Evolutionary conservation across 495 filamentous ascomycete genomes (phyloP).

Genomic region (Trichocladium uniseriatum): DNA sequence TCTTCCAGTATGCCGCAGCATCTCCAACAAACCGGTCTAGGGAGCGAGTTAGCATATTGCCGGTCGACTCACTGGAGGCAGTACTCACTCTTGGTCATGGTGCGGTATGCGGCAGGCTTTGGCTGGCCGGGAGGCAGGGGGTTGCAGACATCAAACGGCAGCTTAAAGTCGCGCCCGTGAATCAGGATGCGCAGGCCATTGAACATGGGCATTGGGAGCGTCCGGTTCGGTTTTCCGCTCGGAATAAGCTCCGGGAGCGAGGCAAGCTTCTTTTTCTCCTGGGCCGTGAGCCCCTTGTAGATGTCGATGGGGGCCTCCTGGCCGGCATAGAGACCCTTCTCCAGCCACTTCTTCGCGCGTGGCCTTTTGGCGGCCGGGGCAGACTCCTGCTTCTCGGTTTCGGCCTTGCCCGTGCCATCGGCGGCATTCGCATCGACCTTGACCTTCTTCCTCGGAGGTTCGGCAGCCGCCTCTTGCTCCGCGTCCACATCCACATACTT

Average conservation of each 20-base stretch:
- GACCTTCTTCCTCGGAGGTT: conserved; percentile 34
- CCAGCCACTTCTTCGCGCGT: conserved; percentile 62
- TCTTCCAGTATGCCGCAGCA: conserved; percentile 76
- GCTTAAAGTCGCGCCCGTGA: conserved; percentile 65
- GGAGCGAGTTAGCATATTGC: background rate
- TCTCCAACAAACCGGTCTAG: conserved; percentile 89
- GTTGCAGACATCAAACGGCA: conserved; percentile 83
- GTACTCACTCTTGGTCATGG: conserved; percentile 69
- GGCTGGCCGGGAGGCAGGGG: conserved; percentile 77
- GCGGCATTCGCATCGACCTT: conserved; percentile 26
- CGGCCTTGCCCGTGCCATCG: background rate
- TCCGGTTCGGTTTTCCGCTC: conserved; percentile 33
- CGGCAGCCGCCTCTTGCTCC: conserved; percentile 14
- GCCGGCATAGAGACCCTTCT: conserved; percentile 81
- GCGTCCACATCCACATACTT: conserved; percentile 34
- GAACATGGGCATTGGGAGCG: conserved; percentile 35
- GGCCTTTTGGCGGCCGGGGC: conserved; percentile 31
- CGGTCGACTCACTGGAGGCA: background rate
- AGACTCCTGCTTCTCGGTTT: conserved; percentile 30
- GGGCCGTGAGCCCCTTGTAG: conserved; percentile 44
- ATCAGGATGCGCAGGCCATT: conserved; percentile 48
- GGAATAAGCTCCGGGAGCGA: conserved; percentile 42
- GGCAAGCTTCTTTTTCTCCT: conserved; percentile 53
- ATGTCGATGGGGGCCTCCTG: conserved; percentile 57
- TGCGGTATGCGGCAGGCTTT: conserved; percentile 83